Percentiles rank a stretch among this genome's conserved stretches.
Evolutionary conservation across 179 eudicot genomes (phyloP).

Genomic region (Silene coronaria): DNA sequence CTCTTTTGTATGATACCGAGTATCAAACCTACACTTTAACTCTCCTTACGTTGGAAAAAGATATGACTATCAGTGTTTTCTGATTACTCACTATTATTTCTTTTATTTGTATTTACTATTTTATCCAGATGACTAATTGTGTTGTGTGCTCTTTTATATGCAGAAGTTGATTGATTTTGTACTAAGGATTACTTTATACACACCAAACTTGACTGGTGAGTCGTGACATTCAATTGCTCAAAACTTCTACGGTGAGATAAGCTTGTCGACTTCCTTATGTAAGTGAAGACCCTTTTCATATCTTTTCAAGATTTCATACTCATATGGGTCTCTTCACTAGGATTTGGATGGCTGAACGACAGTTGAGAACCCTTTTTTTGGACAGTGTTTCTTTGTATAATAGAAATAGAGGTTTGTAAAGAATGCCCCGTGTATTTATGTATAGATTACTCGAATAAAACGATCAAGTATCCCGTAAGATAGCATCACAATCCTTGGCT

Average conservation of each 20-base stretch:
- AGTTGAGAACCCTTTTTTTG: conserved; percentile 15
- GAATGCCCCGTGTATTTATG: conserved; percentile 21
- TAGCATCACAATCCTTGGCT: conserved; percentile 16
- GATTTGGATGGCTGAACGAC: conserved; percentile 10
- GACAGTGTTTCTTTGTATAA: conserved; percentile 25
- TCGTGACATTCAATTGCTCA: conserved; percentile 16
- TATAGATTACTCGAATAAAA: conserved; percentile 30
- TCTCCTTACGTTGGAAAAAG: too few relatives aligned
- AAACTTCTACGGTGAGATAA: conserved; percentile 8
- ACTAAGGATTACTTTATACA: conserved; percentile 3
- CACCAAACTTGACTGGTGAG: conserved; percentile 18
- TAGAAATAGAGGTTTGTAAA: conserved; percentile 28
- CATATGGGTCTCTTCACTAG: conserved; percentile 12
- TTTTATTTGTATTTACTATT: not conserved
- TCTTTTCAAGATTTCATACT: conserved; percentile 12
- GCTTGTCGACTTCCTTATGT: conserved; percentile 6
- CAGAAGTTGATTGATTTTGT: conserved; percentile 26
- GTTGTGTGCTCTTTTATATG: not conserved
- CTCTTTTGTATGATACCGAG: too few relatives aligned
- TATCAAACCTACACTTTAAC: too few relatives aligned
- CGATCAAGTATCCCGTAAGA: conserved; percentile 2
- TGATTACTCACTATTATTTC: not conserved
- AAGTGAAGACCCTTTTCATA: conserved; percentile 18
- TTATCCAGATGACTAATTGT: conserved; percentile 1
- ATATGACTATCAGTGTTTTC: too few relatives aligned